These are phyloP conservation scores for Mucor plumbeus DNA, from an alignment of 371 early-diverging fungal genomes.

Conservation along the genomic window DNA sequence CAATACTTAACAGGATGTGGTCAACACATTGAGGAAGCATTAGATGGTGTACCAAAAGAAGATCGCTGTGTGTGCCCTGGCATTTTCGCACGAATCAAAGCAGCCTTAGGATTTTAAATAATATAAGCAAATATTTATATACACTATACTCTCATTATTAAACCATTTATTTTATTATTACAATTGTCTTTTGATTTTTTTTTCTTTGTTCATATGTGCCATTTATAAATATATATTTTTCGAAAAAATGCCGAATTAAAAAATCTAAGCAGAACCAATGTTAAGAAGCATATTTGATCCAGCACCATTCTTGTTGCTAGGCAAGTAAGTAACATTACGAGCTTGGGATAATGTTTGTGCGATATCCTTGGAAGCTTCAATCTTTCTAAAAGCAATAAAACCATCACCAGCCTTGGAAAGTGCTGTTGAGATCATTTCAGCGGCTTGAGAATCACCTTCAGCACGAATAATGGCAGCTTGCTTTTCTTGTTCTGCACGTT, in stretches of 20 bases:
- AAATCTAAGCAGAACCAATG: slow-evolving; percentile 20
- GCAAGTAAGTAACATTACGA: slow-evolving; percentile 93
- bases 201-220: slow-evolving; percentile 7
- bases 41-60: slow-evolving; percentile 21
- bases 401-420: slow-evolving; percentile 88
- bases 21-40: slow-evolving; percentile 22
- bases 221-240: slow-evolving; percentile 4
- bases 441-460: slow-evolving; percentile 96
- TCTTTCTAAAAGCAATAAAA: slow-evolving; percentile 93
- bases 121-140: neutral
- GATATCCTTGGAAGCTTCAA: slow-evolving; percentile 98
- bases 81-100: slow-evolving; percentile 19
- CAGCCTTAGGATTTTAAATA: slow-evolving; percentile 11
- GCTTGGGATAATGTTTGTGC: slow-evolving; percentile 85
- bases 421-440: slow-evolving; percentile 86
- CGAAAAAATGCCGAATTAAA: neutral
- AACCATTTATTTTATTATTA: slow-evolving; percentile 12
- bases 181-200: slow-evolving; percentile 16
- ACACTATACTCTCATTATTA: neutral
- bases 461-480: slow-evolving; percentile 97
- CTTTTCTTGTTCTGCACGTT: slow-evolving; percentile 97
- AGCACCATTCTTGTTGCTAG: slow-evolving; percentile 48
- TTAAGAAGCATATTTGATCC: slow-evolving; percentile 25
- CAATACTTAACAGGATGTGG: slow-evolving; percentile 15
- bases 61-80: slow-evolving; percentile 28